A percentile compares a stretch with the other conserved stretches of the same genome.
Evolutionary conservation across 2,329 filamentous ascomycete genomes (phyloP).

Genomic region (Colletotrichum lindemuthianum): DNA sequence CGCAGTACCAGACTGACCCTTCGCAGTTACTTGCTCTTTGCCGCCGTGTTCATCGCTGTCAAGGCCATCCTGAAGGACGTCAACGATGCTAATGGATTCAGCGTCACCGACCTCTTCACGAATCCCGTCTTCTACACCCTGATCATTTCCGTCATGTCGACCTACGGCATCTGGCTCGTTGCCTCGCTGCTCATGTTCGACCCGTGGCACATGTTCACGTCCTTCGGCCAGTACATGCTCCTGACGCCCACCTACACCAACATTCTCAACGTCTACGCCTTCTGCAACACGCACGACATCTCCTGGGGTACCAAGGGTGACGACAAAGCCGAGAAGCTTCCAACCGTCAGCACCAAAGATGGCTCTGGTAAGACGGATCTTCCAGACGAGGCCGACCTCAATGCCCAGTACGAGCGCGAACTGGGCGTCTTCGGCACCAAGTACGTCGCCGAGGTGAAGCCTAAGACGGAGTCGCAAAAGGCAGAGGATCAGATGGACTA

Average conservation of each 20-base stretch:
- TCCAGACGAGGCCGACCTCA: conserved; percentile 93
- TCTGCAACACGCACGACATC: conserved; percentile 98
- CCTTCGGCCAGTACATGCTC: conserved; percentile 92
- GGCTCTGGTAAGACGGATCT: conserved; percentile 93
- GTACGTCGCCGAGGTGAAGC: conserved; percentile 75
- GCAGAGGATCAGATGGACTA: conserved; percentile 96
- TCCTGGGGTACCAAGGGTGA: conserved; percentile 99
- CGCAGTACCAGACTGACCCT: conserved; percentile 38
- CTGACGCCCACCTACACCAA: conserved; percentile 98
- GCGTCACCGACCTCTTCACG: conserved; percentile 77
- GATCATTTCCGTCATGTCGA: conserved; percentile 91
- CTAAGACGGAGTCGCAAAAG: conserved; percentile 62
- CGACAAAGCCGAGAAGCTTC: conserved; percentile 91
- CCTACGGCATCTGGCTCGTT: conserved; percentile 92
- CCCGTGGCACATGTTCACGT: conserved; percentile 99
- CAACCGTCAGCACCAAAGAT: conserved; percentile 88
- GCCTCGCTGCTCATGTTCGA: conserved; percentile 95
- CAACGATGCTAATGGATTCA: conserved; percentile 69
- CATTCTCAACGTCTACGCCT: conserved; percentile 98
- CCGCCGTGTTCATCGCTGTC: conserved; percentile 93
- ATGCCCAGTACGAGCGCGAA: conserved; percentile 93
- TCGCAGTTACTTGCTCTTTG: conserved; percentile 86
- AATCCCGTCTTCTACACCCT: conserved; percentile 93
- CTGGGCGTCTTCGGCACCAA: conserved; percentile 79
- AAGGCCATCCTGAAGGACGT: conserved; percentile 82